These are phyloP conservation scores for Zopfia rhizophila DNA, from an alignment of 2,329 filamentous ascomycete genomes.

Conservation along the genomic window DNA sequence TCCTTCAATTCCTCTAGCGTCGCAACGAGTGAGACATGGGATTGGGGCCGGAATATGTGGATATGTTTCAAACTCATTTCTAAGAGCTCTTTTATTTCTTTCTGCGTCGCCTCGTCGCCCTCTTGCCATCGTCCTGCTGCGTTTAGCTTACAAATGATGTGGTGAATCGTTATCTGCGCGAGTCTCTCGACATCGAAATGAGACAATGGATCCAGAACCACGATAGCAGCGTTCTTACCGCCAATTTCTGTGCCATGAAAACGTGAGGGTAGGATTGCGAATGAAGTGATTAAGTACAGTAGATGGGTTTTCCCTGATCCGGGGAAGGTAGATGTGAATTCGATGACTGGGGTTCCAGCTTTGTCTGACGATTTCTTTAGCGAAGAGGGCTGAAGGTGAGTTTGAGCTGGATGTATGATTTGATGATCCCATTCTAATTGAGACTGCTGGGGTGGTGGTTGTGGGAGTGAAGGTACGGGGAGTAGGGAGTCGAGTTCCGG, in stretches of 20 bases:
- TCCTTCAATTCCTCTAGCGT: slow-evolving; percentile 59
- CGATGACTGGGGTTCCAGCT: slow-evolving; percentile 54
- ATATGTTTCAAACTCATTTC: slow-evolving; percentile 62
- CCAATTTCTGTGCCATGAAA: slow-evolving; percentile 32
- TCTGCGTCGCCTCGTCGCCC: not conserved
- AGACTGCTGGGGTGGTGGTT: slow-evolving; percentile 6
- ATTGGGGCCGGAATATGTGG: slow-evolving; percentile 67
- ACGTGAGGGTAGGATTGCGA: slow-evolving; percentile 60
- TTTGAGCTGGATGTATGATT: not conserved
- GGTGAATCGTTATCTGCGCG: slow-evolving; percentile 34
- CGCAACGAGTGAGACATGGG: slow-evolving; percentile 60
- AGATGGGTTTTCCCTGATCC: slow-evolving; percentile 68
- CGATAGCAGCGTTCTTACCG: slow-evolving; percentile 61
- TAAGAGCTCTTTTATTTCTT: slow-evolving; percentile 41
- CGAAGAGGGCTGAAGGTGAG: too few relatives aligned
- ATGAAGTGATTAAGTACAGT: slow-evolving; percentile 65
- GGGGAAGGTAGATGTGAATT: slow-evolving; percentile 62
- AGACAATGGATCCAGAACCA: slow-evolving; percentile 67
- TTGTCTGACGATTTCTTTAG: too few relatives aligned
- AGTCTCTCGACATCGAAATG: slow-evolving; percentile 65
- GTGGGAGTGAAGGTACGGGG: slow-evolving; percentile 8
- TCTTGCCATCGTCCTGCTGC: not conserved
- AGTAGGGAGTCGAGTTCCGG: slow-evolving; percentile 58
- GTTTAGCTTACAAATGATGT: slow-evolving; percentile 3
- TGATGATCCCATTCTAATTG: too few relatives aligned